Evolutionary conservation across 306 rosid species (phyloP).

Genomic region (Acacia confusa): DNA sequence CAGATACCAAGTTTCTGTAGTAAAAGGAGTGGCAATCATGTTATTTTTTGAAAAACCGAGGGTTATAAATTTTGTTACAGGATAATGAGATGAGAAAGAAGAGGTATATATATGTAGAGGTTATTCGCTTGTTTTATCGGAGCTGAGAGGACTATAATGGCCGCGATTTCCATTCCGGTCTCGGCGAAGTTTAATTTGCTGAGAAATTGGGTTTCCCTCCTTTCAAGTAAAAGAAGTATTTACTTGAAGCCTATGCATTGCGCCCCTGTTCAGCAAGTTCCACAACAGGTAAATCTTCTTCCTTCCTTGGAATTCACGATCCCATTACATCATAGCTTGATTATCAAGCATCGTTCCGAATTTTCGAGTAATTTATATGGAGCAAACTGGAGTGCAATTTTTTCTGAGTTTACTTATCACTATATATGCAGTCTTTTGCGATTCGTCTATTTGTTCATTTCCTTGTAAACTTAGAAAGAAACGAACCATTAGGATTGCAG

Average conservation of each 20-base stretch:
- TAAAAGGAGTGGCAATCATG: constrained; percentile 28
- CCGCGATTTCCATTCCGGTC: constrained; percentile 29
- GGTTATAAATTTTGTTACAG: not conserved
- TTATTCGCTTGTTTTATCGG: not conserved
- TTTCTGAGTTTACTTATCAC: not conserved
- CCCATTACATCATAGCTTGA: not conserved
- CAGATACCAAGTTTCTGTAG: not conserved
- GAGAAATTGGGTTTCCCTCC: not conserved
- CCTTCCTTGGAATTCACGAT: not conserved
- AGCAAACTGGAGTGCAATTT: not conserved
- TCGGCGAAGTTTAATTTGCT: constrained; percentile 13
- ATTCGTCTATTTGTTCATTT: not conserved
- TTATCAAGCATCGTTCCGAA: not conserved
- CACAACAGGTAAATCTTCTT: constrained; percentile 37
- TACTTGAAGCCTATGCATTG: constrained; percentile 44
- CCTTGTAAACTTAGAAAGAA: not conserved
- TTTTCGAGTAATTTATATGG: not conserved
- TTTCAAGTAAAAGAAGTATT: constrained; percentile 22
- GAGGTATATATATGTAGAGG: not conserved
- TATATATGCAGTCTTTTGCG: not conserved
- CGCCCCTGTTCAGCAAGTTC: constrained; percentile 44
- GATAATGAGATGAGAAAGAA: constrained; percentile 31
- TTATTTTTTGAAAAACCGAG: constrained; percentile 9
- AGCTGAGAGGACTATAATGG: constrained; percentile 34
- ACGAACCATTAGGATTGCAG: not conserved